Evolutionary conservation across 75 land plant species (phyloP), one percentile per base, ranked within the genome.

Genomic region (Cunninghamia lanceolata): DNA sequence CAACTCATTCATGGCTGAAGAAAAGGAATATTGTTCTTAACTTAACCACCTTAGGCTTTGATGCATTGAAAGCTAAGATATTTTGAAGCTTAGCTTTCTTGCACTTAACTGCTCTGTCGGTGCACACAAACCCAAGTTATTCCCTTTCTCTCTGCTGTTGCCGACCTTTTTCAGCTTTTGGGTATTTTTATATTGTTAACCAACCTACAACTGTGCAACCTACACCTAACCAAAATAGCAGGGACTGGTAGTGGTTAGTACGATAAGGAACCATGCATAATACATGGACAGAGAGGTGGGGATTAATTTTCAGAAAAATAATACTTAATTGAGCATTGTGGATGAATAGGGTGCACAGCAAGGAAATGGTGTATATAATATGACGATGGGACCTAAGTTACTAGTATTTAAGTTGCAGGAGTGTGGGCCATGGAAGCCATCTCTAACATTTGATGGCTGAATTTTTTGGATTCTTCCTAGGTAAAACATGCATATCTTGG

Each of bases 31-130:
- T 11, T 71, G 36, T 71, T 50, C 52, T 50, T 50, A 32, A 9
- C 75, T 54, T 54, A 68, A 68, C 71, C 7, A 68, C 71, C 71
- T 32, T 71, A 10, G 28, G 4, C 9, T 70, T 71, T 9, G 36
- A 71, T 71, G 75, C 75, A 71, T 71, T 71, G 34, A 11, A 71
- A 71, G 75, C 75, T 34, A 71, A 71, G 75, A 71, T 34, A 71
- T 10, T 30, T n/a, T n/a, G 9, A 28, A 68, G 71, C 32, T 16
- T 68, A 71, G n/a, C 75, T 71, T 71, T 71, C 75, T 71, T 71
- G 36, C 75, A 71, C 75, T 71, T 11, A 71, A 71, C 75, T 34
- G 36, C 75, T 71, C 75, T 71, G 75, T 32, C 75, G 75, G 75
- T 71, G 36, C 75, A 63, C 68, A 63, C 6, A 21, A 21, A 7